A percentile compares a stretch with the other conserved stretches of the same genome.
Evolutionary conservation across 768 basidiomycete species (phyloP).

Genomic region (Wakefieldia striispora): DNA sequence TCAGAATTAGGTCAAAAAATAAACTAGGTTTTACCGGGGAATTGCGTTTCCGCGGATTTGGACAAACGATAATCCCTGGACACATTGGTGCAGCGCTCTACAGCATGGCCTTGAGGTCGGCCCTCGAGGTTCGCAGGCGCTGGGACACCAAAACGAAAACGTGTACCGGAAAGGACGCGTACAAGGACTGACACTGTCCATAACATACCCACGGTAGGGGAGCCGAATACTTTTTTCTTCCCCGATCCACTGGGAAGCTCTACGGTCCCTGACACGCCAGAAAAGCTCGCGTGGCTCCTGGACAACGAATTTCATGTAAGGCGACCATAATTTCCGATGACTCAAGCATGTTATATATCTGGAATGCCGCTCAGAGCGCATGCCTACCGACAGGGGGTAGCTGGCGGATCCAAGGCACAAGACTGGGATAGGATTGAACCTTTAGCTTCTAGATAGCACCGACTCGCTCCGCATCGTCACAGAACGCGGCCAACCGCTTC

Average conservation of each 20-base stretch:
- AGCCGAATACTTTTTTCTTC: slow-evolving; percentile 1
- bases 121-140: slow-evolving; percentile 11
- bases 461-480: slow-evolving; percentile 13
- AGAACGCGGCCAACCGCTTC: slow-evolving; percentile 16
- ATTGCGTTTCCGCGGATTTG: slow-evolving; percentile 24
- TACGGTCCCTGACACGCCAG: slow-evolving; percentile 10
- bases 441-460: slow-evolving; percentile 16
- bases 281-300: slow-evolving; percentile 19
- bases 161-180: slow-evolving; percentile 1
- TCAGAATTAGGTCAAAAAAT: not conserved
- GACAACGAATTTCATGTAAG: slow-evolving; percentile 19
- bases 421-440: not conserved
- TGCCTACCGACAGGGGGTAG: slow-evolving; percentile 20
- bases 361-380: slow-evolving; percentile 8
- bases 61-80: slow-evolving; percentile 5
- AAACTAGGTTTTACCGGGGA: slow-evolving; percentile 5
- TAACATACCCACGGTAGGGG: slow-evolving; percentile 11
- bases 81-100: slow-evolving; percentile 6
- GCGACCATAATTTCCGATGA: slow-evolving; percentile 22
- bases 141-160: not conserved
- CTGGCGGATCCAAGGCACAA: slow-evolving; percentile 21
- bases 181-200: slow-evolving; percentile 1
- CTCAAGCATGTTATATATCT: slow-evolving; percentile 5
- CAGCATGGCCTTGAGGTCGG: not conserved
- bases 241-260: slow-evolving; percentile 5